Percentiles rank a stretch among this genome's conserved stretches.
These are phyloP conservation scores for Andrographis paniculata DNA, from an alignment of 305 asterid species.

Conservation along the genomic window DNA sequence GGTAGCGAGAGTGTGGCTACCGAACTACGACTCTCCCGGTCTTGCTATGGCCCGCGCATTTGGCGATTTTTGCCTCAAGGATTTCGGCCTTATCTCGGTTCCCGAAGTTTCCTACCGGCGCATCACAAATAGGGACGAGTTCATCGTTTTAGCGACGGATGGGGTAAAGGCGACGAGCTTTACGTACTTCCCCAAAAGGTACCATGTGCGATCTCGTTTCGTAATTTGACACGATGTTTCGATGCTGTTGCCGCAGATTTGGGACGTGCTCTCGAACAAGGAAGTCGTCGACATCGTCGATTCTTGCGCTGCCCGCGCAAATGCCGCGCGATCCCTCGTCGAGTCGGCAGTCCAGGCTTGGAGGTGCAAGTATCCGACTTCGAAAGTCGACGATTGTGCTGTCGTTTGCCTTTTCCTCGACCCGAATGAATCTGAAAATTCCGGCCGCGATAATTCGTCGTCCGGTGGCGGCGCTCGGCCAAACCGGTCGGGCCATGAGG, in stretches of 20 bases:
- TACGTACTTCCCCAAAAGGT: too few relatives aligned
- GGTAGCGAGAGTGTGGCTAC: conserved; percentile 84
- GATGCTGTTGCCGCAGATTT: conserved; percentile 39
- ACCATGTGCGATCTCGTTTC: too few relatives aligned
- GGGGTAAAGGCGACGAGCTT: conserved; percentile 62
- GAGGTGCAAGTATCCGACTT: conserved; percentile 65
- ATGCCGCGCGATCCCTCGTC: conserved; percentile 54
- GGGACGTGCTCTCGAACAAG: conserved; percentile 84
- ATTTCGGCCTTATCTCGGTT: conserved; percentile 69
- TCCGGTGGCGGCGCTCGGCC: conserved; percentile 20
- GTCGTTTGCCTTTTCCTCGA: conserved; percentile 81
- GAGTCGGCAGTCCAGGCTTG: conserved; percentile 66
- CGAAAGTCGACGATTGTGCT: conserved; percentile 81
- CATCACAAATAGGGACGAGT: conserved; percentile 60
- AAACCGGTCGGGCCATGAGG: conserved; percentile 17
- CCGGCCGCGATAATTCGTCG: conserved; percentile 20
- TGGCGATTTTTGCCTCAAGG: conserved; percentile 88
- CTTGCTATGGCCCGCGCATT: conserved; percentile 94
- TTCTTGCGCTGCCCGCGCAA: conserved; percentile 40
- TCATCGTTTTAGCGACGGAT: conserved; percentile 71
- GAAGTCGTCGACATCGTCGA: conserved; percentile 63
- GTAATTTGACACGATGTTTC: not conserved
- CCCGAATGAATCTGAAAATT: conserved; percentile 24
- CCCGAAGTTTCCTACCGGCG: conserved; percentile 70
- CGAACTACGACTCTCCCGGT: conserved; percentile 69